Base-by-base conservation (phyloP, 768 basidiomycete genomes). In the Exidia glandulosa region DNA sequence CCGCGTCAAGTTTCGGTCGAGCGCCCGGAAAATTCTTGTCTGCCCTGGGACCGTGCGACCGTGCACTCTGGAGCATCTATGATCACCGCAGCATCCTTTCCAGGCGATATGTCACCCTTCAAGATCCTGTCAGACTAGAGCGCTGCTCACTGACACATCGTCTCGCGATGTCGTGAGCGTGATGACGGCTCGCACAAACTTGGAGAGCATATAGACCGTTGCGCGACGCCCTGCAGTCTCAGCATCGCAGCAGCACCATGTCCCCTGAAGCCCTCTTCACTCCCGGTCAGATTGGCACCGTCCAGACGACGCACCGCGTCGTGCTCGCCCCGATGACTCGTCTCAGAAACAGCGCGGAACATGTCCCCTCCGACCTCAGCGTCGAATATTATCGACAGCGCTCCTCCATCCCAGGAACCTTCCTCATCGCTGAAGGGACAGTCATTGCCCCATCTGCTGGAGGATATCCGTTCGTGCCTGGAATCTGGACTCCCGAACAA, bases 401-500 rank as follows among this genome's bases (percentile, higher is more conserved):
- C n/a, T 60, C 62, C 55, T 41, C 60, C 45, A 54, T 58, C 36
- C 60, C 62, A 0, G 70, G 71, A 10, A 69, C 69, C 2, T 63
- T 73, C 45, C 57, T 63, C 30, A 69, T 75, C 57, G 65, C 72
- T n/a, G 73, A 74, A 63, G 75, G 69, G 1, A 74, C 72, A 32
- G 70, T 69, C 57, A 66, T 71, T 58, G 63, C 66, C 2, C 48
- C 54, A 12, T 36, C 59, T 34, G 69, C 73, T 3, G 72, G 70
- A 7, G 69, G 69, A 2, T 67, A 64, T 61, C 56, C 61, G 1
- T 69, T 81, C 59, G 76, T 79, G 0, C 87, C 87, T 1, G 87
- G 87, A 1, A 80, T 88, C 58, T 88, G 79, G 75, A 81, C 67
- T 19, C 67, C 77, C 2, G 81, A 78, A 25, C 88, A 91, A 62